Evolutionary conservation across 371 early-diverging fungal species (phyloP).

Genomic region (Gilbertella persicaria): DNA sequence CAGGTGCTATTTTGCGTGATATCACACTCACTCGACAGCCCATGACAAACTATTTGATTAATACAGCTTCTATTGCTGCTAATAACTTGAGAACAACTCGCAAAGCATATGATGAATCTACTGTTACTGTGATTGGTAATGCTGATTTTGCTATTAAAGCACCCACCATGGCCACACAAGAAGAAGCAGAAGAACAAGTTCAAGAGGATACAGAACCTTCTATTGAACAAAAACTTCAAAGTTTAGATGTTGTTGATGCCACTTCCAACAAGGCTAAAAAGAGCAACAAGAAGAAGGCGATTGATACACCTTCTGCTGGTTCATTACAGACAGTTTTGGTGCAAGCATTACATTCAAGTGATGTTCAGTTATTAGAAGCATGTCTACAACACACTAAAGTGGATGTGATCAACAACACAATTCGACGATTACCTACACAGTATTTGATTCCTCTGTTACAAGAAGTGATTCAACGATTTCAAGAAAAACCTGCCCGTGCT

Average conservation of each 20-base stretch:
- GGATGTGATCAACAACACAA: slow-evolving; percentile 69
- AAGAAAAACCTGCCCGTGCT: slow-evolving; percentile 70
- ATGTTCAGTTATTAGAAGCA: slow-evolving; percentile 66
- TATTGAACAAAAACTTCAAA: slow-evolving; percentile 39
- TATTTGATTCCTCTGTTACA: slow-evolving; percentile 76
- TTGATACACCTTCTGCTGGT: slow-evolving; percentile 45
- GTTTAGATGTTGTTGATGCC: slow-evolving; percentile 32
- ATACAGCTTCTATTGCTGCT: slow-evolving; percentile 54
- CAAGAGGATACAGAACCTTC: slow-evolving; percentile 27
- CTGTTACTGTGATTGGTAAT: slow-evolving; percentile 44
- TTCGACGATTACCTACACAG: slow-evolving; percentile 67
- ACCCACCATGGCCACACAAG: slow-evolving; percentile 23
- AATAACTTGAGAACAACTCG: slow-evolving; percentile 52
- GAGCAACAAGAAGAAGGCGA: slow-evolving; percentile 24
- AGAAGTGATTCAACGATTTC: slow-evolving; percentile 64
- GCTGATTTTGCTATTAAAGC: slow-evolving; percentile 42
- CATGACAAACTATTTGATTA: slow-evolving; percentile 55
- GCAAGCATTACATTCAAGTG: slow-evolving; percentile 79
- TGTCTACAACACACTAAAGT: slow-evolving; percentile 63
- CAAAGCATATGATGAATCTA: slow-evolving; percentile 52
- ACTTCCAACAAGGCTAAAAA: slow-evolving; percentile 11
- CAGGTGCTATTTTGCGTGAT: slow-evolving; percentile 37
- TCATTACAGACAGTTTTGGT: slow-evolving; percentile 74
- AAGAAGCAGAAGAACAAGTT: slow-evolving; percentile 15
- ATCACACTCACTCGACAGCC: slow-evolving; percentile 53